These are phyloP conservation scores for Umbelopsis sp. DNA, from an alignment of 192 early-diverging fungal genomes.

Conservation along the genomic window DNA sequence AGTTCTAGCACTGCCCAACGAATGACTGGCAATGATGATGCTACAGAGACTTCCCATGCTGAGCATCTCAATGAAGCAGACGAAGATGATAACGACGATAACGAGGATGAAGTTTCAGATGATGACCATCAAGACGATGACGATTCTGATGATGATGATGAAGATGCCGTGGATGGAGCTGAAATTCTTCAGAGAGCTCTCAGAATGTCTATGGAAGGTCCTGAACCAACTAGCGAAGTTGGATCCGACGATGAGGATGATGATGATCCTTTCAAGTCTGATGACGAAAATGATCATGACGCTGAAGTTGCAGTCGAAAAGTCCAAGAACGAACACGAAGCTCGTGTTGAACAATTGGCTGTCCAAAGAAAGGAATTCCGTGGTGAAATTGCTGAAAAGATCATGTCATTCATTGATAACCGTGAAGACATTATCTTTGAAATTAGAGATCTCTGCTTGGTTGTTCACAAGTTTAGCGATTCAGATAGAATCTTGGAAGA, in stretches of 20 bases:
- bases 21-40: background rate
- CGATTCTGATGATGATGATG: conserved; percentile 26
- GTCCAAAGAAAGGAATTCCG: conserved; percentile 44
- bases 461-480: conserved; percentile 56
- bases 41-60: background rate
- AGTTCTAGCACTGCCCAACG: conserved; percentile 34
- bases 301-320: conserved; percentile 13
- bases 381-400: conserved; percentile 40
- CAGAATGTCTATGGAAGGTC: background rate
- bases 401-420: conserved; percentile 52
- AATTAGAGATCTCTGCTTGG: conserved; percentile 64
- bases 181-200: conserved; percentile 21
- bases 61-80: conserved; percentile 31
- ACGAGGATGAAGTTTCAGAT: conserved; percentile 29
- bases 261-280: conserved; percentile 28
- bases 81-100: conserved; percentile 45
- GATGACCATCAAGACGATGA: conserved; percentile 21
- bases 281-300: conserved; percentile 23
- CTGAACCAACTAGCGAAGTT: conserved; percentile 44
- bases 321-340: conserved; percentile 50
- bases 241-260: conserved; percentile 35
- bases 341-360: conserved; percentile 34
- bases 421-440: conserved; percentile 67
- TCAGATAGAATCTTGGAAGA: conserved; percentile 15
- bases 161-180: conserved; percentile 34